Percentiles rank a stretch among this genome's conserved stretches.
phyloP scores from a whole-genome alignment of 2,329 filamentous ascomycete species.

The Fusarium piperis region DNA sequence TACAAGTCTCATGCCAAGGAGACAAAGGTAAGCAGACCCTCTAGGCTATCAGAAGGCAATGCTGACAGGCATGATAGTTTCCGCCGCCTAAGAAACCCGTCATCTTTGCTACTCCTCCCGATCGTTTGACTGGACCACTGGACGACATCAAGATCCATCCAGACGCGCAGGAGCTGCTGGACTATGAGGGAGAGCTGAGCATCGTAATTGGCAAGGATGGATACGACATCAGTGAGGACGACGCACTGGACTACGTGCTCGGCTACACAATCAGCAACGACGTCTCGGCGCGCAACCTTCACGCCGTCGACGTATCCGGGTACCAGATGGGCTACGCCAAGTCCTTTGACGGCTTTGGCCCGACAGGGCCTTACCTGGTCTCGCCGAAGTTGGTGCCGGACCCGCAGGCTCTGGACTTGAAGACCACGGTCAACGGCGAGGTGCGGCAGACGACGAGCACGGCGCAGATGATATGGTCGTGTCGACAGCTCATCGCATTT shows the following conservation, averaged over 20 bases:
- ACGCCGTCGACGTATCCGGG: slow-evolving; percentile 5
- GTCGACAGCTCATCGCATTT: slow-evolving; percentile 7
- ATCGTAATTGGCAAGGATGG: slow-evolving; percentile 60
- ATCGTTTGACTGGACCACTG: neutral
- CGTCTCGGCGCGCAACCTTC: slow-evolving; percentile 48
- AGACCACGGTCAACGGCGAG: slow-evolving; percentile 7
- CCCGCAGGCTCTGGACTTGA: slow-evolving; percentile 4
- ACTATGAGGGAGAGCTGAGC: slow-evolving; percentile 58
- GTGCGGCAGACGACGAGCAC: slow-evolving; percentile 8
- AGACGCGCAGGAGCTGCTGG: slow-evolving; percentile 27
- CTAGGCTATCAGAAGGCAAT: neutral
- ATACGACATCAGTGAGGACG: slow-evolving; percentile 55
- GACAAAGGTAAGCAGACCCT: neutral
- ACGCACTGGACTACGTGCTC: slow-evolving; percentile 59
- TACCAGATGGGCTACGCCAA: slow-evolving; percentile 12
- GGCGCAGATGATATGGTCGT: slow-evolving; percentile 9
- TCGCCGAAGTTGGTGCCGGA: slow-evolving; percentile 1
- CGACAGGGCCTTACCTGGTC: slow-evolving; percentile 3
- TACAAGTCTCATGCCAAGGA: slow-evolving; percentile 12
- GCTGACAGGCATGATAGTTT: neutral
- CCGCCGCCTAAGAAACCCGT: slow-evolving; percentile 4
- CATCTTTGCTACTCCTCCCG: slow-evolving; percentile 4
- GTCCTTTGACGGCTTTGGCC: slow-evolving; percentile 8
- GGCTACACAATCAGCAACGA: slow-evolving; percentile 66
- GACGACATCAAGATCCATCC: slow-evolving; percentile 10